Base-by-base conservation (phyloP, 345 rosid genomes). In the Linum trigynum region DNA sequence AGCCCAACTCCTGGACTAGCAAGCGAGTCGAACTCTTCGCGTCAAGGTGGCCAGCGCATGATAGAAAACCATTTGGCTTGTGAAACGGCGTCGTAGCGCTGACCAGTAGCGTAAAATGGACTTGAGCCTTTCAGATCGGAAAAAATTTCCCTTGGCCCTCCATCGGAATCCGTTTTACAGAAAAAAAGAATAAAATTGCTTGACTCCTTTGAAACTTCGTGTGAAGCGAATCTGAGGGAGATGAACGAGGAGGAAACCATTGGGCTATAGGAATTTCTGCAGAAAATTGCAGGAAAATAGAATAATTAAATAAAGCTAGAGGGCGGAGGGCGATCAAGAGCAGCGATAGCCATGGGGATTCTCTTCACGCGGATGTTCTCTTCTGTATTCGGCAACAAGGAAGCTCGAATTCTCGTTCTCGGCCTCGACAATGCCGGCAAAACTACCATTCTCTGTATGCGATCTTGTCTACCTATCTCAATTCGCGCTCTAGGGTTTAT, bases 341-440 rank as follows among this genome's bases (percentile, higher is more conserved):
- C 32, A 23, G 32, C 32, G 32, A 48, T 48, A 48, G 53, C 53
- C 53, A 87, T 87, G 97, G 97, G 97, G 57, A 84, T 87, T 68
- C 14, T 87, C 65, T 87, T 90, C 70, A 79, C 90, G 59, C 75
- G 86, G 62, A 76, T 90, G 86, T 86, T 90, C 83, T 84, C 97
- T 56, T 87, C 90, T 6, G 75, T 86, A 2, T 83, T 85, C 72
- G 88, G 90, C 40, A 80, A 84, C 80, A 81, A 71, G 73, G 97
- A 86, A 78, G 95, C 95, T 72, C 85, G 97, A 71, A 90, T 87
- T 76, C 95, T 87, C 38, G 95, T 90, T 38, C 92, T 87, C 11
- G 92, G 97, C 66, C 95, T 90, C 68, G 97, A 90, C 85, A 90
- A 84, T 83, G 95, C 95, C 35, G 97, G 95, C 35, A 90, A 90